These are phyloP conservation scores for Russula virescens DNA, from an alignment of 768 basidiomycete species.

Conservation along the genomic window DNA sequence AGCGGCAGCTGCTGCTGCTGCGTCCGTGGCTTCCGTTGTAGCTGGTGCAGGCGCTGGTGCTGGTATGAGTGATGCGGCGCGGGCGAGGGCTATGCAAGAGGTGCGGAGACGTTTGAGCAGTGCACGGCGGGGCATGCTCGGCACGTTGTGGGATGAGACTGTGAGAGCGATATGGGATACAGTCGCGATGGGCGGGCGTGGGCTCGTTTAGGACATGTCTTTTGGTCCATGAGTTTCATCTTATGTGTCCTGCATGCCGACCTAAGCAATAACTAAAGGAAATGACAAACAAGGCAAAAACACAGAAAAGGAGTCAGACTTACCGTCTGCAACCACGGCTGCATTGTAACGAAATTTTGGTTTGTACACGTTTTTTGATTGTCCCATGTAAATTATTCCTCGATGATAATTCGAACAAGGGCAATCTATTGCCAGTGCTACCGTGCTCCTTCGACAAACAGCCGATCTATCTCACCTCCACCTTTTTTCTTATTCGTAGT, in stretches of 20 bases:
- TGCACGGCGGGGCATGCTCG: conserved; percentile 9
- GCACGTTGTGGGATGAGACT: conserved; percentile 19
- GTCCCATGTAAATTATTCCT: no score
- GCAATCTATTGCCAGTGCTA: no score
- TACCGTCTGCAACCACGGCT: no score
- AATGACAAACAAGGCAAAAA: background rate
- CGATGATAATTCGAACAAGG: no score
- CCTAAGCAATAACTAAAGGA: background rate
- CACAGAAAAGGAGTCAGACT: background rate
- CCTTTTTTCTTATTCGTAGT: no score
- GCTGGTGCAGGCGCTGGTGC: background rate
- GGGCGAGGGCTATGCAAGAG: conserved; percentile 11
- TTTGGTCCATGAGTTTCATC: no score
- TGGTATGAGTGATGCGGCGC: background rate
- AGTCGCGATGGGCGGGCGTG: conserved; percentile 23
- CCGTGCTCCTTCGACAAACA: no score
- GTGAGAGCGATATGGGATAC: conserved; percentile 22
- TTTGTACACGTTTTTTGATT: no score
- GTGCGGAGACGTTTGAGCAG: conserved; percentile 21
- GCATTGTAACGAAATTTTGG: no score
- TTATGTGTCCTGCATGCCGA: no score
- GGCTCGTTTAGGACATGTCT: conserved; percentile 14
- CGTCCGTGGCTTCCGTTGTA: background rate
- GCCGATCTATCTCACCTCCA: no score
- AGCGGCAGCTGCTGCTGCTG: background rate